phyloP scores from a whole-genome alignment of 768 basidiomycete species.

The Neoboletus brunneissimus region DNA sequence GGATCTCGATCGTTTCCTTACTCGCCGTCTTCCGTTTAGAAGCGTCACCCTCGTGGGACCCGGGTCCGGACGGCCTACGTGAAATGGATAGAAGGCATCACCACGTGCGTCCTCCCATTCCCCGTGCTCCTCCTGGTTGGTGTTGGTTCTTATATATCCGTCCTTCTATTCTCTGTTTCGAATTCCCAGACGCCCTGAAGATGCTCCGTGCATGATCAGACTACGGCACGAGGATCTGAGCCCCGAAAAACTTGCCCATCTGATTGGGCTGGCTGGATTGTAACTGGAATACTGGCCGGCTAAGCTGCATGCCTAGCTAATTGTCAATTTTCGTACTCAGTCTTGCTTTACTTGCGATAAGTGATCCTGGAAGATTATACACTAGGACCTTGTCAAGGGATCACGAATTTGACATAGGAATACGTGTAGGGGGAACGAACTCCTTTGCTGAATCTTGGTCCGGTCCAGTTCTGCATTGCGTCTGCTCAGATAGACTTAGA shows the following conservation, averaged over 20 bases:
- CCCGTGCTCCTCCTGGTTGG: neutral
- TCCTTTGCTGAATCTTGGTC: neutral
- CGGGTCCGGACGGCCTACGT: constrained; percentile 21
- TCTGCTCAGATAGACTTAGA: neutral
- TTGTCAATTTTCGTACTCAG: neutral
- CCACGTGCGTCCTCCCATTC: constrained; percentile 19
- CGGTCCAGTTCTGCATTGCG: too few relatives aligned
- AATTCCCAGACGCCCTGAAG: constrained; percentile 12
- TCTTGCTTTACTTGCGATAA: neutral
- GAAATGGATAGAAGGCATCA: constrained; percentile 18
- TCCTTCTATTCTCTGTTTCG: neutral
- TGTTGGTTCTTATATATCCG: neutral
- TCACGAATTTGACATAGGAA: neutral
- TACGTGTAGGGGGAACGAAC: too few relatives aligned
- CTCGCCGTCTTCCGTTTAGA: constrained; percentile 19
- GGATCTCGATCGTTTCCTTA: constrained; percentile 25
- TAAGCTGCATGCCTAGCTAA: neutral
- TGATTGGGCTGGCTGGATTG: constrained; percentile 7
- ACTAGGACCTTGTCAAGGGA: neutral
- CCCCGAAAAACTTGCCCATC: constrained; percentile 11
- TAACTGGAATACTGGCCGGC: neutral
- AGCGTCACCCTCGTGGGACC: constrained; percentile 12
- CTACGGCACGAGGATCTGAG: constrained; percentile 6
- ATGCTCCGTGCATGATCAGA: constrained; percentile 9
- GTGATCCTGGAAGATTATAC: neutral